Conservation (phyloP, 2,329 filamentous ascomycete species). For the Cryphonectria nitschkei region DNA sequence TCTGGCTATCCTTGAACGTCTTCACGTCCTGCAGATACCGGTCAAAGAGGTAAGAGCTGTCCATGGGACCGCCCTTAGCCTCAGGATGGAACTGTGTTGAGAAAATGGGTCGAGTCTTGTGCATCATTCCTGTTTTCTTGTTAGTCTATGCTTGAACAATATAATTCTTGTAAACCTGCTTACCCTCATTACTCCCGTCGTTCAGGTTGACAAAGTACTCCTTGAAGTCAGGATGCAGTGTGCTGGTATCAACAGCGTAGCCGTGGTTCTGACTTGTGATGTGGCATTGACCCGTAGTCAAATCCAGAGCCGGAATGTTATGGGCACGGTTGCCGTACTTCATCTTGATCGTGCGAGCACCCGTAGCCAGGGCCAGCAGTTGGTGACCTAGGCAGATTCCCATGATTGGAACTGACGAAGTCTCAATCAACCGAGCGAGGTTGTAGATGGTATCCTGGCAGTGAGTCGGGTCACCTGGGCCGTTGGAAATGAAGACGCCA, state of each 20-base stretch:
- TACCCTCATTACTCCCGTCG: conserved; percentile 92
- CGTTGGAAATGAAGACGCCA: conserved; percentile 98
- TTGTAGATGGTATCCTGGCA: conserved; percentile 94
- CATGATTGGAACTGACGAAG: conserved; percentile 89
- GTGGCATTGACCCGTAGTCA: conserved; percentile 96
- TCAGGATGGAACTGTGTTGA: conserved; percentile 99
- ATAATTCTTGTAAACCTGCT: conserved; percentile 30
- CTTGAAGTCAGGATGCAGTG: conserved; percentile 85
- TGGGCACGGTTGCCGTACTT: conserved; percentile 99
- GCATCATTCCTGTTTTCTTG: conserved; percentile 71
- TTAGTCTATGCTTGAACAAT: background rate
- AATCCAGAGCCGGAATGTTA: conserved; percentile 94
- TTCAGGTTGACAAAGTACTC: conserved; percentile 99
- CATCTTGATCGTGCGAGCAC: conserved; percentile 91
- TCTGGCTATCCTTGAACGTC: conserved; percentile 84
- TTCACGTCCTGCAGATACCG: conserved; percentile 90
- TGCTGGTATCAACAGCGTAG: conserved; percentile 87
- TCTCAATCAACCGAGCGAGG: conserved; percentile 86
- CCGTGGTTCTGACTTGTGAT: conserved; percentile 99
- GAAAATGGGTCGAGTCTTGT: conserved; percentile 95
- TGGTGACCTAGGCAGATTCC: conserved; percentile 98
- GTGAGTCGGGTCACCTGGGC: conserved; percentile 96
- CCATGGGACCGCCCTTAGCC: conserved; percentile 94
- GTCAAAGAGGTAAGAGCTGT: conserved; percentile 95
- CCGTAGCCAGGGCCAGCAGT: conserved; percentile 85